Evolutionary conservation across 306 rosid genomes (phyloP).

Genomic region (Rosa chinensis): DNA sequence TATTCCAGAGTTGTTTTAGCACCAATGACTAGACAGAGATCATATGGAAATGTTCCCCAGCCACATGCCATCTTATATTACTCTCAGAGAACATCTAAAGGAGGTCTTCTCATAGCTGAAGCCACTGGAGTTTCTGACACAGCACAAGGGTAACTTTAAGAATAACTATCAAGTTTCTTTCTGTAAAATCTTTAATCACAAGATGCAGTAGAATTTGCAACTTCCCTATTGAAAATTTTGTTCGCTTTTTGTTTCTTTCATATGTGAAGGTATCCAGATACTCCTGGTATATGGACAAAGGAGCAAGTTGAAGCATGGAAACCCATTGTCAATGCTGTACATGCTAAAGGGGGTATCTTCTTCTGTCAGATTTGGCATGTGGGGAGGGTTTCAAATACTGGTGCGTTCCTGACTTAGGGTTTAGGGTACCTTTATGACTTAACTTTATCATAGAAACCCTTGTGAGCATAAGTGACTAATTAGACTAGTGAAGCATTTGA

Average conservation of each 20-base stretch:
- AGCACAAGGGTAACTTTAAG: conserved; percentile 35
- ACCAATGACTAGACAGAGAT: conserved; percentile 35
- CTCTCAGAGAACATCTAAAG: conserved; percentile 39
- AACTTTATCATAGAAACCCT: neutral
- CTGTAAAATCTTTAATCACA: neutral
- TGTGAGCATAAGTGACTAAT: neutral
- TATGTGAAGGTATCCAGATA: conserved; percentile 27
- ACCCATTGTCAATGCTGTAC: conserved; percentile 52
- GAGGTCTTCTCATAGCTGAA: conserved; percentile 42
- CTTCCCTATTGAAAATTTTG: neutral
- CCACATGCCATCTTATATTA: conserved; percentile 42
- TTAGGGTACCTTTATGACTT: neutral
- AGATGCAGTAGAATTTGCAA: neutral
- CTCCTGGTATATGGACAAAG: conserved; percentile 50
- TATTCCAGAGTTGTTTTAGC: conserved; percentile 46
- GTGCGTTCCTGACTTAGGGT: conserved; percentile 6
- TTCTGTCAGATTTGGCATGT: conserved; percentile 51
- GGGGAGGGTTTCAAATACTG: conserved; percentile 43
- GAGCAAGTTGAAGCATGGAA: conserved; percentile 59
- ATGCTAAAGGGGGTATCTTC: conserved; percentile 44
- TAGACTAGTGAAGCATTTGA: neutral
- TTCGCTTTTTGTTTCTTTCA: neutral
- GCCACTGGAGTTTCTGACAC: conserved; percentile 43
- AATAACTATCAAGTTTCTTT: neutral
- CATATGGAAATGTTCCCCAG: conserved; percentile 35